Evolutionary conservation across 2,329 filamentous ascomycete species (phyloP).

Genomic region (Scedosporium apiospermum): DNA sequence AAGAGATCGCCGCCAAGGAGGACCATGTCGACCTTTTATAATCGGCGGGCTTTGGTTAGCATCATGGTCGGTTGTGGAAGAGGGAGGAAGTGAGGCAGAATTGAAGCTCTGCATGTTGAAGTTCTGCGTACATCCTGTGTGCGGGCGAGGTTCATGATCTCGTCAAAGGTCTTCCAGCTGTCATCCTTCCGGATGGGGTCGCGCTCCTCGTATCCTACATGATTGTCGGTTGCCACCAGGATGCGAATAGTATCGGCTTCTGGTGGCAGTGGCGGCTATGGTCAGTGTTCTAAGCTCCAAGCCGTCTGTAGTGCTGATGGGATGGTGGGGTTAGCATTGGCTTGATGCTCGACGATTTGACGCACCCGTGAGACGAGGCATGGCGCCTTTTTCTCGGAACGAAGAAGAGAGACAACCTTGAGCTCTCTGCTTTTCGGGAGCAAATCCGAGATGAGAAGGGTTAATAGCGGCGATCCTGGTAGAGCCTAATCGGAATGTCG

Average conservation of each 20-base stretch:
- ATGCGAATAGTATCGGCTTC: slow-evolving; percentile 84
- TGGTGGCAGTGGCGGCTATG: slow-evolving; percentile 13
- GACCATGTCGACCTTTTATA: slow-evolving; percentile 76
- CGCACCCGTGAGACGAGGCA: slow-evolving; percentile 3
- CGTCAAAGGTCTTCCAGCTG: slow-evolving; percentile 93
- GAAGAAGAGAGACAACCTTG: neutral
- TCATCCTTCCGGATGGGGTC: slow-evolving; percentile 93
- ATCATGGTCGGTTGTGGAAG: neutral
- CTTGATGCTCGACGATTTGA: neutral
- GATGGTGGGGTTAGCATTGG: neutral
- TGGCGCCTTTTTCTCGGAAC: neutral
- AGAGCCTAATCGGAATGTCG: too few relatives aligned
- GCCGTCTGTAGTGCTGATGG: neutral
- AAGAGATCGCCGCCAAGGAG: slow-evolving; percentile 91
- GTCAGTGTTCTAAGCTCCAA: neutral
- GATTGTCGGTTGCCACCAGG: slow-evolving; percentile 88
- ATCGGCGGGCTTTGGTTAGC: neutral
- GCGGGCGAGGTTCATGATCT: slow-evolving; percentile 83
- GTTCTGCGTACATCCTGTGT: slow-evolving; percentile 56
- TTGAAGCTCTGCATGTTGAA: slow-evolving; percentile 7
- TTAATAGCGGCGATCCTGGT: neutral
- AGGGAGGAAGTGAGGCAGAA: neutral
- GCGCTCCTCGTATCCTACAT: slow-evolving; percentile 93
- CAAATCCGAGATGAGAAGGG: neutral
- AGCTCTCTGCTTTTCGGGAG: neutral